Base-by-base conservation (phyloP, 768 basidiomycete species). In the Lactarius psammicola region DNA sequence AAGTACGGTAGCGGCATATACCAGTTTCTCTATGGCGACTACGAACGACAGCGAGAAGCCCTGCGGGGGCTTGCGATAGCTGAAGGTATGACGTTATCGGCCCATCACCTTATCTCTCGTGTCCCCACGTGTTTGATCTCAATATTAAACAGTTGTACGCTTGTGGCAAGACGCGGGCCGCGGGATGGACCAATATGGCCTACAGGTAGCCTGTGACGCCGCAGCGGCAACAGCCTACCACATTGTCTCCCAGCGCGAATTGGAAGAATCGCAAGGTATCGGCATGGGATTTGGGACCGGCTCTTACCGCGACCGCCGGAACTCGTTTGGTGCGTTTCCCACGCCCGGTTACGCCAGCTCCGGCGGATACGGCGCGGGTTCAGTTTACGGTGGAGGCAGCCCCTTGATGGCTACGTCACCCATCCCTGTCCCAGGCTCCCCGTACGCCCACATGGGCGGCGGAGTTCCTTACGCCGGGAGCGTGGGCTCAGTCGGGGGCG, bases 21-120 rank as follows among this genome's bases (percentile, higher is more conserved):
- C 63, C 82, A 84, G 57, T 83, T 85, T 18, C 70, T 88, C 5
- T 80, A 80, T 60, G 83, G 80, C 10, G 85, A 88, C 69, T 73
- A 76, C 55, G 87, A 86, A 67, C 77, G 85, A 51, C 86, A 89
- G 72, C 76, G 86, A 60, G 89, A 91, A 74, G 86, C 80, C 17
- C 76, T 91, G 17, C 82, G 85, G 31, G 89, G 85, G 1, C 78
- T 90, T 31, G 88, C 90, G 13, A 80, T 88, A 31, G 89, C 84
- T 44, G 90, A 92, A 84, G 86, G 89, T 88, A 62, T 69, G 63
- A 15, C 56, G 33, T 42, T 60, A 46, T 30, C 53, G 26, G 36
- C 23, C 64, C 42, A 33, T 59, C 31, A 11, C 33, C 23, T 42
- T 13, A 56, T 40, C 23, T 60, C 56, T 26, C 36, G 66, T 69